Conservation (phyloP, 2,329 filamentous ascomycete genomes). For the Cladophialophora yegresii region DNA sequence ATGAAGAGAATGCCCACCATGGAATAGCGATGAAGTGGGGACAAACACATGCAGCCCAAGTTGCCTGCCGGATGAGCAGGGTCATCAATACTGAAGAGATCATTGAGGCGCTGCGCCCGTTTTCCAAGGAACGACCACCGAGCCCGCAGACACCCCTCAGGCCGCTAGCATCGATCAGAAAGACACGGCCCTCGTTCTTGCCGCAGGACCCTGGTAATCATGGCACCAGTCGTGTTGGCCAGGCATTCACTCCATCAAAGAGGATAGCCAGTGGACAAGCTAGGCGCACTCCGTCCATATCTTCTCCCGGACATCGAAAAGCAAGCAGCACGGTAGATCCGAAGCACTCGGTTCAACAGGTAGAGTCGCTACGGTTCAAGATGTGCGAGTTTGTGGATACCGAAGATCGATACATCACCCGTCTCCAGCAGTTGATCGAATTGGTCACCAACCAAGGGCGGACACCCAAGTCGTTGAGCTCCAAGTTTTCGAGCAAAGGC, state of each 20-base stretch:
- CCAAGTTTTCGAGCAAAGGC: conserved; percentile 54
- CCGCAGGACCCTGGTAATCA: conserved; percentile 25
- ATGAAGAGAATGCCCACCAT: conserved; percentile 41
- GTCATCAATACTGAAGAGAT: conserved; percentile 76
- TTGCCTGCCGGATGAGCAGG: conserved; percentile 80
- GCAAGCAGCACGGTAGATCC: conserved; percentile 82
- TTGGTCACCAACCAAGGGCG: conserved; percentile 80
- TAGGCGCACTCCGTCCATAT: conserved; percentile 32
- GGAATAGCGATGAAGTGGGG: conserved; percentile 36
- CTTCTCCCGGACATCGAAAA: conserved; percentile 46
- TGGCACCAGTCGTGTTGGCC: conserved; percentile 9
- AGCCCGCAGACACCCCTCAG: conserved; percentile 28
- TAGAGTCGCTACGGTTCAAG: conserved; percentile 80
- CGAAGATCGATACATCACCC: conserved; percentile 88
- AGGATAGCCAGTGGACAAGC: conserved; percentile 29
- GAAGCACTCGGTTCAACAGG: conserved; percentile 86
- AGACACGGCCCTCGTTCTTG: conserved; percentile 35
- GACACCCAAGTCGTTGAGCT: conserved; percentile 65
- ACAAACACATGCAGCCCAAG: conserved; percentile 87
- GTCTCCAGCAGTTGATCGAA: conserved; percentile 79
- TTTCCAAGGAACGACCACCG: conserved; percentile 35
- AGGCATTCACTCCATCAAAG: conserved; percentile 30
- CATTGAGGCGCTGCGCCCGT: conserved; percentile 63
- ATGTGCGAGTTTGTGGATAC: conserved; percentile 90
- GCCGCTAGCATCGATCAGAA: conserved; percentile 34